Evolutionary conservation across 805 yeast genomes (phyloP), one percentile per base, ranked within the genome.

Genomic region (Yarrowia sp.): DNA sequence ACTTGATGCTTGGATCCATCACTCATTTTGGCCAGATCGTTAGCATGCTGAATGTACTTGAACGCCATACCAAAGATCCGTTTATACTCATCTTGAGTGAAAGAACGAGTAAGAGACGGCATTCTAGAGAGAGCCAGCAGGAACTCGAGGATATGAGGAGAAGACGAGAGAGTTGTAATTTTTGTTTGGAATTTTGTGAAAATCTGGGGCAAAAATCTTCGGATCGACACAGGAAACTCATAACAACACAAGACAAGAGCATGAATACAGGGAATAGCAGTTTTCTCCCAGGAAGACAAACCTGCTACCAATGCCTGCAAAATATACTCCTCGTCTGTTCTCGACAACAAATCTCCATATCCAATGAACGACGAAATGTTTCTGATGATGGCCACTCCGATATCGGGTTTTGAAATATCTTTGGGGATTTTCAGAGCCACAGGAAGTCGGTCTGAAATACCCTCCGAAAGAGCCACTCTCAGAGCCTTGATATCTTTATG

Each of bases 61-160:
- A 91, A 89, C 0, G 92, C 87, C 72, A 91, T 88, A 1, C 89
- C 96, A 77, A 91, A 89, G 2, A 90, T 90, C 53, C 92, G 79
- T 70, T 86, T 87, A 73, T 81, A 88, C 69, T 91, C 96, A 58
- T 89, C 95, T 17, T 81, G 80, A 3, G 89, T 88, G 72, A 90
- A 87, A 70, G 87, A 87, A 1, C 90, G 81, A 0, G 89, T 85
- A 65, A 90, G 74, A 1, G 83, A 74, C 0, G 93, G 92, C 45
- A 88, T 80, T 65, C 87, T 81, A 0, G 89, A 81, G 43, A 92
- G 75, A 0, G 90, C 82, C 67, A 86, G 74, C 65, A 91, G 76
- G 68, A 92, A 88, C 71, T 91, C 96, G 66, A 92, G 75, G 36
- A 89, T 86, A 67, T 88, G 92, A 5, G 90, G 83, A 67, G 87